phyloP scores from a whole-genome alignment of 331 rosid genomes.

The Malus hybrid region DNA sequence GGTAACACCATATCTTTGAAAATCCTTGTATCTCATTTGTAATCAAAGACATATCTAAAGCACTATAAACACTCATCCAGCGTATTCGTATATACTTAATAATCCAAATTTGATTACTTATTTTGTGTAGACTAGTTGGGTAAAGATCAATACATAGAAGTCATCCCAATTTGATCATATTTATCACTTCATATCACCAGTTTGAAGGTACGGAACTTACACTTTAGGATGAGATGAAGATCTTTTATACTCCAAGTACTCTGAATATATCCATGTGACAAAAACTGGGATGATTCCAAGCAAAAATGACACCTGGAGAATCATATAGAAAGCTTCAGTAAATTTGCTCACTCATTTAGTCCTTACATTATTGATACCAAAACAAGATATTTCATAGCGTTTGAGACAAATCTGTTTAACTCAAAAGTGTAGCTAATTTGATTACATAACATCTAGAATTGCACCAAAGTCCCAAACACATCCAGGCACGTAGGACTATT shows the following conservation, averaged over 20 bases:
- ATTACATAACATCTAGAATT: neutral
- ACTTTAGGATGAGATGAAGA: conserved; percentile 54
- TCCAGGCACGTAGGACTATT: neutral
- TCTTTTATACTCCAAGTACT: conserved; percentile 74
- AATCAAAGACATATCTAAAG: neutral
- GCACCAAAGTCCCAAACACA: neutral
- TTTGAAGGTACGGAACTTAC: conserved; percentile 39
- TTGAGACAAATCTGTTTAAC: neutral
- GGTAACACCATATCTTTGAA: neutral
- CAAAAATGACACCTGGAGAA: conserved; percentile 64
- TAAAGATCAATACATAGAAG: too few species aligned
- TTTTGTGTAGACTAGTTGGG: neutral
- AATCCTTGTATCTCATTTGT: neutral
- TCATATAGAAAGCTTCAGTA: conserved; percentile 25
- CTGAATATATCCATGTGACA: conserved; percentile 85
- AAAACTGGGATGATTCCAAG: conserved; percentile 78
- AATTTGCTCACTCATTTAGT: neutral
- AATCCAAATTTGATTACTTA: neutral
- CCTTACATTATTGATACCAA: neutral
- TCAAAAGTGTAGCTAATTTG: neutral
- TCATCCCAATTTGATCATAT: neutral
- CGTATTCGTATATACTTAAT: neutral
- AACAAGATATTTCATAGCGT: neutral
- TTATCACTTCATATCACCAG: neutral
- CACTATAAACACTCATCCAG: neutral